These are phyloP conservation scores for Phaeophleospora eucalypticola DNA, from an alignment of 2,329 filamentous ascomycete genomes.

Conservation along the genomic window DNA sequence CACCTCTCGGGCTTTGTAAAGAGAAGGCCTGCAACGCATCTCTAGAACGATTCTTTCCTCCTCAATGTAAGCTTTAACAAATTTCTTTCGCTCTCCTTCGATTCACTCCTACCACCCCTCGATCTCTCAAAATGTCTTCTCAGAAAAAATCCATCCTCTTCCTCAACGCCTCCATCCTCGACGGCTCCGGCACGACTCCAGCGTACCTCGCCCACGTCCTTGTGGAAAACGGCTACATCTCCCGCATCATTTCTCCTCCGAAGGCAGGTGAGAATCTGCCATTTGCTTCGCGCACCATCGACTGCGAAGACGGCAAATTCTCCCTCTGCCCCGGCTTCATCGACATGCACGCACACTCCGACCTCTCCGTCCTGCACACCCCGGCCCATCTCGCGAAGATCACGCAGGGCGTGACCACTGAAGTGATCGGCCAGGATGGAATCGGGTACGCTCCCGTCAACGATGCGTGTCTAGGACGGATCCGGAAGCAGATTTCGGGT, in stretches of 20 bases:
- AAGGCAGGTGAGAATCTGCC: background rate
- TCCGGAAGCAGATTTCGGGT: constrained; percentile 28
- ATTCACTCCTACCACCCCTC: background rate
- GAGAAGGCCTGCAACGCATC: no score
- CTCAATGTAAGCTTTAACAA: background rate
- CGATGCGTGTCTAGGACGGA: constrained; percentile 15
- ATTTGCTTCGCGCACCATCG: constrained; percentile 15
- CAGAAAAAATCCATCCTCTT: constrained; percentile 16
- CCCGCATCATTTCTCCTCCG: constrained; percentile 8
- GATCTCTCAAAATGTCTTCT: background rate
- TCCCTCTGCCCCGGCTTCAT: constrained; percentile 29
- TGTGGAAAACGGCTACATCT: constrained; percentile 20
- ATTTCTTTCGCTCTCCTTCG: background rate
- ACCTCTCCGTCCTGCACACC: constrained; percentile 28
- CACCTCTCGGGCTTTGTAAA: background rate
- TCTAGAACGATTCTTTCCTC: no score
- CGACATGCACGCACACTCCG: constrained; percentile 32
- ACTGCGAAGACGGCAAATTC: constrained; percentile 26
- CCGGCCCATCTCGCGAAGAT: constrained; percentile 27
- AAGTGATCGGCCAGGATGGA: constrained; percentile 31
- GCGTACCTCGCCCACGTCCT: constrained; percentile 21
- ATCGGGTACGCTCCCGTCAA: constrained; percentile 27
- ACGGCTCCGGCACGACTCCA: constrained; percentile 23
- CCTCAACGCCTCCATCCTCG: constrained; percentile 22
- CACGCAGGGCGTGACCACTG: constrained; percentile 27